Conservation (phyloP, 805 yeast genomes). For the Kluyveromyces starmeri region DNA sequence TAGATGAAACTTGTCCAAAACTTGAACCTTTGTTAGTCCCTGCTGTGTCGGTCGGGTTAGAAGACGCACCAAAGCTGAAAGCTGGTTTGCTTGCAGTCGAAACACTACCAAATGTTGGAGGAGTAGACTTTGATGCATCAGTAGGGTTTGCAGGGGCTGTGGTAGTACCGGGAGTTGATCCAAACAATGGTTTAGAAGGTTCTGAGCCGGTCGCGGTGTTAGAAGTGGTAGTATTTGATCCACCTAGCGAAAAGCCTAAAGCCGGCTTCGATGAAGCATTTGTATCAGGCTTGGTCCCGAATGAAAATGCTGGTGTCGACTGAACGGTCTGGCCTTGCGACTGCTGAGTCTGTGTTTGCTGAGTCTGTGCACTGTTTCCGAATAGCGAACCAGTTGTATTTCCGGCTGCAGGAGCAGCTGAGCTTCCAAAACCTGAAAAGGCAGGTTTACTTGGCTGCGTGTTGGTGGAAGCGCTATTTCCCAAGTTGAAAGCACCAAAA, state of each 20-base stretch:
- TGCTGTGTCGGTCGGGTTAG: no score
- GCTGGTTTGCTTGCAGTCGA: not conserved
- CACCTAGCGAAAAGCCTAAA: constrained; percentile 9
- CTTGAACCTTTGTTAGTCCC: not conserved
- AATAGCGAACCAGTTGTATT: not conserved
- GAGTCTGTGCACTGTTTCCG: not conserved
- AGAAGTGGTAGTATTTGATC: constrained; percentile 5
- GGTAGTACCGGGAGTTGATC: not conserved
- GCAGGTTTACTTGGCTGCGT: constrained; percentile 3
- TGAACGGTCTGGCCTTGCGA: no score
- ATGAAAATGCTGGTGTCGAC: constrained; percentile 13
- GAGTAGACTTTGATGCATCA: not conserved
- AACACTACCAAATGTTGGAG: no score
- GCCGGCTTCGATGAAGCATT: constrained; percentile 10
- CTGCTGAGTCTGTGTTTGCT: not conserved
- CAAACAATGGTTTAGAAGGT: constrained; percentile 8
- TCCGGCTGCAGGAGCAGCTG: not conserved
- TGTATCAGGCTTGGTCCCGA: constrained; percentile 12
- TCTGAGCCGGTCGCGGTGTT: constrained; percentile 4
- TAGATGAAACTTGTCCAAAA: not conserved
- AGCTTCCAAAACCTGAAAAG: constrained; percentile 2
- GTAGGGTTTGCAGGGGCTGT: not conserved
- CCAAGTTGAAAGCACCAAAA: not conserved
- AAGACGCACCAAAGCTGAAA: constrained; percentile 13
- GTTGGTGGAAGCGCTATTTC: not conserved